A percentile compares a stretch with the other conserved stretches of the same genome.
Conservation (phyloP, 2,329 filamentous ascomycete genomes). For the Verruconis gallopava region DNA sequence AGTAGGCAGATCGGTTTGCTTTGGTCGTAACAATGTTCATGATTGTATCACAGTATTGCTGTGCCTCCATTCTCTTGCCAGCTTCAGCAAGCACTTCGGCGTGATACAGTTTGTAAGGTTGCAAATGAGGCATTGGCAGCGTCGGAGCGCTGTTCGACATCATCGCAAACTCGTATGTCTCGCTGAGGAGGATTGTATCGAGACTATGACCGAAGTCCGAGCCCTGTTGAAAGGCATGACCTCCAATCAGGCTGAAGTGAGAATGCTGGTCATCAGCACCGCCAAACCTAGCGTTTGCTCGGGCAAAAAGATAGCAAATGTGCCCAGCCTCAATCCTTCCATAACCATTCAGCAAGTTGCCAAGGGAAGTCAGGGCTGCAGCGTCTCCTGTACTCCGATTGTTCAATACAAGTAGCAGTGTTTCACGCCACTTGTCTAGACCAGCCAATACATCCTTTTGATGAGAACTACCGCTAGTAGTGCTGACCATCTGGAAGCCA, state of each 20-base stretch:
- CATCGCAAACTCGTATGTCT: constrained; percentile 85
- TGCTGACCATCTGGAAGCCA: constrained; percentile 81
- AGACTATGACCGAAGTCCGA: constrained; percentile 66
- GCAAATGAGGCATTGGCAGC: constrained; percentile 61
- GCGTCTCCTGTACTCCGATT: constrained; percentile 75
- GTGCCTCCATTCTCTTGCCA: constrained; percentile 68
- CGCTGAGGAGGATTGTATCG: constrained; percentile 83
- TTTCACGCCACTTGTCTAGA: constrained; percentile 88
- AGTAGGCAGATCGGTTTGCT: constrained; percentile 75
- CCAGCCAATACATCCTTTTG: constrained; percentile 68
- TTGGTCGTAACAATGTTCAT: constrained; percentile 61
- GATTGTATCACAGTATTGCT: constrained; percentile 85
- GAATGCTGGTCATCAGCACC: constrained; percentile 70
- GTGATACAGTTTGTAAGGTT: constrained; percentile 84
- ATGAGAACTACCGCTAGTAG: constrained; percentile 45
- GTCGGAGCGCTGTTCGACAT: constrained; percentile 38
- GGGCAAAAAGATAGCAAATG: constrained; percentile 80
- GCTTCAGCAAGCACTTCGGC: constrained; percentile 73
- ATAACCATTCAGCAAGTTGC: constrained; percentile 71
- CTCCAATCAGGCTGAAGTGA: constrained; percentile 72
- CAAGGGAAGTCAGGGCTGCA: constrained; percentile 65
- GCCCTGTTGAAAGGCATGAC: constrained; percentile 60
- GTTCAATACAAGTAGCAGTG: constrained; percentile 69
- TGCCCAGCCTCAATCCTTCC: constrained; percentile 84
- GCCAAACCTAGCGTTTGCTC: constrained; percentile 53